Evolutionary conservation across 2,329 filamentous ascomycete species (phyloP).

Genomic region (Colletotrichum ledebouriae): DNA sequence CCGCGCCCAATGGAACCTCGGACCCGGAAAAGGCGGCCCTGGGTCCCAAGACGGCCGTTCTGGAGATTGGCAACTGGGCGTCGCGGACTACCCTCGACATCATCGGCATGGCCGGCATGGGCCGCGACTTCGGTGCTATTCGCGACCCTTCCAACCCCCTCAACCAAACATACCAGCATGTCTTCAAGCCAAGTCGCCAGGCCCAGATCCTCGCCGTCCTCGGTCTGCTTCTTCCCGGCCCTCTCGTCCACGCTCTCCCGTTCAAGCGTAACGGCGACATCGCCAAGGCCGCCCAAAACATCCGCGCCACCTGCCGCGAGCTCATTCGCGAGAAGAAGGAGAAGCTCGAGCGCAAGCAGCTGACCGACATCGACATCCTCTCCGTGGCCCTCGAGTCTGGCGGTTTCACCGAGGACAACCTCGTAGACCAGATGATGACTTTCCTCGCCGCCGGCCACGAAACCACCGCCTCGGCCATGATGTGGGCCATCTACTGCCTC

Average conservation of each 20-base stretch:
- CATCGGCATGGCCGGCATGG: slow-evolving; percentile 79
- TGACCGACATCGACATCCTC: slow-evolving; percentile 78
- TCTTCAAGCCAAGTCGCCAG: slow-evolving; percentile 67
- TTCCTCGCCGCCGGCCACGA: slow-evolving; percentile 88
- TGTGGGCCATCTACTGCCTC: slow-evolving; percentile 82
- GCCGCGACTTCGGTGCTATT: slow-evolving; percentile 77
- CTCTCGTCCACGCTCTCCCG: slow-evolving; percentile 74
- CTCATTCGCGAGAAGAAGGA: slow-evolving; percentile 79
- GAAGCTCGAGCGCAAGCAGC: slow-evolving; percentile 61
- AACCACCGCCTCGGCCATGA: slow-evolving; percentile 81
- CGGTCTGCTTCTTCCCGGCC: slow-evolving; percentile 71
- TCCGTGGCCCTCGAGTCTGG: slow-evolving; percentile 84
- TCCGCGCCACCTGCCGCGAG: slow-evolving; percentile 75
- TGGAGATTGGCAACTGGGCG: slow-evolving; percentile 71
- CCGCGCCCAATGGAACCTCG: slow-evolving; percentile 46
- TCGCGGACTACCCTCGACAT: slow-evolving; percentile 81
- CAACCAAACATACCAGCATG: slow-evolving; percentile 65
- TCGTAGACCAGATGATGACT: slow-evolving; percentile 93
- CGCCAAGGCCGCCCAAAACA: slow-evolving; percentile 64
- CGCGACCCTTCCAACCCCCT: slow-evolving; percentile 71
- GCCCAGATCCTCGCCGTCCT: slow-evolving; percentile 70
- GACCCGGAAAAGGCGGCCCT: slow-evolving; percentile 46
- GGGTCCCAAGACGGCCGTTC: slow-evolving; percentile 53
- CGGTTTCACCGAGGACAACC: slow-evolving; percentile 80
- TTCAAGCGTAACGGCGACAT: slow-evolving; percentile 78